Evolutionary conservation across 2,329 filamentous ascomycete genomes (phyloP).

Genomic region (Cordyceps javanica): DNA sequence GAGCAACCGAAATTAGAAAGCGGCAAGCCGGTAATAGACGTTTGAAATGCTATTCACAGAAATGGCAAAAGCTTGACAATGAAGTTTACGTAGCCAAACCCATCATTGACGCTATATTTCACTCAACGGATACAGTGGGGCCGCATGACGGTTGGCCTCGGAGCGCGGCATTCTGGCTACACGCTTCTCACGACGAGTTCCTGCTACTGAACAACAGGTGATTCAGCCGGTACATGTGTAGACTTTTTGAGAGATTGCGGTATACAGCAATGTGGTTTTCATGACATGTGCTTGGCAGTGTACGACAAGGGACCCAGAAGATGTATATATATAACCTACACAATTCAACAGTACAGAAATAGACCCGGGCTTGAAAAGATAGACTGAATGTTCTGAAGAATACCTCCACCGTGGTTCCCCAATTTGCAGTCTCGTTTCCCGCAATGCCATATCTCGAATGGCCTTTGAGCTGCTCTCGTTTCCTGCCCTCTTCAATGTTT

Average conservation of each 20-base stretch:
- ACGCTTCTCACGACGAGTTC: no score
- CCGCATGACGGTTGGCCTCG: background rate
- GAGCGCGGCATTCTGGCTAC: no score
- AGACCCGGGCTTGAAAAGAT: background rate
- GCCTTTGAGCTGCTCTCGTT: background rate
- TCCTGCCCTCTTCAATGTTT: background rate
- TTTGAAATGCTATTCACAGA: no score
- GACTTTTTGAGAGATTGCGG: no score
- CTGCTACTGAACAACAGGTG: no score
- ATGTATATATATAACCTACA: background rate
- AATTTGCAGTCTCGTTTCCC: no score
- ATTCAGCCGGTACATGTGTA: no score
- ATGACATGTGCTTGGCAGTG: background rate
- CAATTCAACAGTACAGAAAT: background rate
- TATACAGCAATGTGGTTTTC: no score
- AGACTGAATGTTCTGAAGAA: background rate
- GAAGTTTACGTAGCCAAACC: background rate
- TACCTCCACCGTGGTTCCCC: no score
- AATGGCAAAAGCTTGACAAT: background rate
- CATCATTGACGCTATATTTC: constrained; percentile 7
- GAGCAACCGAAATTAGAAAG: background rate
- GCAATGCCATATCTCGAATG: background rate
- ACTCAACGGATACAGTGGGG: constrained; percentile 5
- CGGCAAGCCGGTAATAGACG: background rate
- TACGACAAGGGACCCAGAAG: background rate